Conservation (phyloP, 129 eudicot species). For the sunflower (Helianthus annuus) region DNA sequence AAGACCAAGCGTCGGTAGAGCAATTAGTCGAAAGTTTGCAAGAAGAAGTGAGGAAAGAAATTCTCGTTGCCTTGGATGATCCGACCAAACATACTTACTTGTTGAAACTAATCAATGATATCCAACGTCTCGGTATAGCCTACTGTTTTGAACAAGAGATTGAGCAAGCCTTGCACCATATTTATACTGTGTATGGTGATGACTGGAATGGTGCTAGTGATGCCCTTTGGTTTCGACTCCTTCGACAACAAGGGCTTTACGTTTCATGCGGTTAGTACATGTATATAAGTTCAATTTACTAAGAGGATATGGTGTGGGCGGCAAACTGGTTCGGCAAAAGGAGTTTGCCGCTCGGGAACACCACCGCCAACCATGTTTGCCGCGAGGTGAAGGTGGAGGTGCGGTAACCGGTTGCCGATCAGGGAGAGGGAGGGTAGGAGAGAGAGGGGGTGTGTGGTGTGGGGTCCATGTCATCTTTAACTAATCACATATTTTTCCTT, state of each 20-base stretch:
- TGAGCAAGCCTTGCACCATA: background rate
- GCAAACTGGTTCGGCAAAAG: no score
- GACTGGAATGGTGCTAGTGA: background rate
- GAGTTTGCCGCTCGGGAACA: no score
- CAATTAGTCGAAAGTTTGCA: background rate
- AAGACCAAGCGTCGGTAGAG: background rate
- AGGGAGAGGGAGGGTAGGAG: no score
- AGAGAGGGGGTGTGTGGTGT: no score
- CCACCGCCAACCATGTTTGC: no score
- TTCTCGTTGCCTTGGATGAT: background rate
- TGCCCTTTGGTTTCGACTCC: slow-evolving; percentile 8
- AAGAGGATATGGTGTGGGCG: no score
- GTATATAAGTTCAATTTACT: background rate
- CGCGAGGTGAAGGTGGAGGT: no score
- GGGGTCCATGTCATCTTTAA: no score
- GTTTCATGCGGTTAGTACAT: background rate
- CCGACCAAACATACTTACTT: background rate
- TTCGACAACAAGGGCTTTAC: slow-evolving; percentile 1
- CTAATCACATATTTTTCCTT: no score
- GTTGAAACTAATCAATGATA: background rate
- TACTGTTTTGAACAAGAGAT: background rate
- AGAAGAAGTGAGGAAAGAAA: background rate
- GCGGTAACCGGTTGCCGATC: no score
- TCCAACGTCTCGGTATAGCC: background rate
- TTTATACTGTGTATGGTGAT: background rate